phyloP scores from a whole-genome alignment of 2,329 filamentous ascomycete species.

The Phialophora tarda region DNA sequence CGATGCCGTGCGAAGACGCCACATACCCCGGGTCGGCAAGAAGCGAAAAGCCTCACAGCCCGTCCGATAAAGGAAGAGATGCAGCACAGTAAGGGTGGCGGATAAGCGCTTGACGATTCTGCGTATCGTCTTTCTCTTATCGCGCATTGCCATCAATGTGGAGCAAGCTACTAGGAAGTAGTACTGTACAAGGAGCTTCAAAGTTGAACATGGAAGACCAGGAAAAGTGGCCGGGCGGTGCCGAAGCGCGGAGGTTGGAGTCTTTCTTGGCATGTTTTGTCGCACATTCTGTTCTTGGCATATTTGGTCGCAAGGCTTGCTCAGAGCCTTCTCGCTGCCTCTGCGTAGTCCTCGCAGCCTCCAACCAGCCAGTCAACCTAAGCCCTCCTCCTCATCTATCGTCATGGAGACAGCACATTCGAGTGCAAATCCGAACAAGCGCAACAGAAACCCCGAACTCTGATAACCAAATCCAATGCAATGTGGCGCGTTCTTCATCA shows the following conservation, averaged over 20 bases:
- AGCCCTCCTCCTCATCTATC: conserved; percentile 1
- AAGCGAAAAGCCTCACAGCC: neutral
- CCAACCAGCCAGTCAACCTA: neutral
- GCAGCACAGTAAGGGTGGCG: neutral
- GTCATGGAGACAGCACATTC: conserved; percentile 16
- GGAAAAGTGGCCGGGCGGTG: neutral
- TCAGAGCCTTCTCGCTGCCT: neutral
- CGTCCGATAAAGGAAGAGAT: neutral
- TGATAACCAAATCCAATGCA: conserved; percentile 14
- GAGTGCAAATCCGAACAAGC: conserved; percentile 18
- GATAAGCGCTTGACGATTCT: neutral
- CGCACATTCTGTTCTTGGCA: neutral
- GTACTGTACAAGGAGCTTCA: neutral
- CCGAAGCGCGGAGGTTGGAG: neutral
- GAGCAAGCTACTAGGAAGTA: neutral
- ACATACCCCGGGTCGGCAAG: neutral
- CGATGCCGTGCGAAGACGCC: neutral
- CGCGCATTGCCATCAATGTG: neutral
- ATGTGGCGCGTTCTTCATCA: conserved; percentile 20
- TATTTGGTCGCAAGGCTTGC: neutral
- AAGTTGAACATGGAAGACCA: neutral
- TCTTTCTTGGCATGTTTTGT: neutral
- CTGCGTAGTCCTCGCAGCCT: neutral
- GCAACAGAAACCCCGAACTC: conserved; percentile 10
- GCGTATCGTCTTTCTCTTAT: neutral